These are phyloP conservation scores for Yamadazyma laniorum DNA, from an alignment of 805 yeast genomes.

Conservation along the genomic window DNA sequence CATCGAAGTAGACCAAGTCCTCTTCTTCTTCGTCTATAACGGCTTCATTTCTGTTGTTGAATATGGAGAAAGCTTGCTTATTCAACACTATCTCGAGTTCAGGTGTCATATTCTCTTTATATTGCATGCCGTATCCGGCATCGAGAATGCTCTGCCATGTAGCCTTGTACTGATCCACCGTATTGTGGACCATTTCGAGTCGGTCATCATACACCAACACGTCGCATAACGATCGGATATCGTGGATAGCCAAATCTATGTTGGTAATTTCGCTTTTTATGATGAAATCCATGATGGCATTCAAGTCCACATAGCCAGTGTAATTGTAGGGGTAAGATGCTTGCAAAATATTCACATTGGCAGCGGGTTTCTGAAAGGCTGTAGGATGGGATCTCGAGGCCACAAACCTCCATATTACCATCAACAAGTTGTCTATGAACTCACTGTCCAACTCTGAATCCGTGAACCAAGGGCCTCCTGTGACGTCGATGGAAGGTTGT, in stretches of 20 bases:
- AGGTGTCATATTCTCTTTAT: slow-evolving; percentile 4
- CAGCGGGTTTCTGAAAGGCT: slow-evolving; percentile 50
- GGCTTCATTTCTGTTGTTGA: slow-evolving; percentile 13
- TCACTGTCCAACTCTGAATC: slow-evolving; percentile 93
- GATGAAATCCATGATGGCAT: slow-evolving; percentile 74
- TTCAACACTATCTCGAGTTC: slow-evolving; percentile 2
- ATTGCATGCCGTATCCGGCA: slow-evolving; percentile 50
- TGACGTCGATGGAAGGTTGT: slow-evolving; percentile 92
- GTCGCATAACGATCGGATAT: slow-evolving; percentile 81
- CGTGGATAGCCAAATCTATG: slow-evolving; percentile 71
- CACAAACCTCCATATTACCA: slow-evolving; percentile 85
- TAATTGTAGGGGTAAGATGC: slow-evolving; percentile 56
- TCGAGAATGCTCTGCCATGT: slow-evolving; percentile 81
- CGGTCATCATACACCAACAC: slow-evolving; percentile 86
- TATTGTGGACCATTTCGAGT: slow-evolving; percentile 57
- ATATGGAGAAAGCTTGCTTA: slow-evolving; percentile 13
- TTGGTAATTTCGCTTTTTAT: slow-evolving; percentile 69
- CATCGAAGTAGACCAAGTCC: slow-evolving; percentile 16
- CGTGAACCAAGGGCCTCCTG: slow-evolving; percentile 99
- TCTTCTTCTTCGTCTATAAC: slow-evolving; percentile 18
- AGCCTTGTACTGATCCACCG: slow-evolving; percentile 67
- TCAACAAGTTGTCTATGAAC: slow-evolving; percentile 78
- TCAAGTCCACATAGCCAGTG: slow-evolving; percentile 65
- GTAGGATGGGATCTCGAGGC: slow-evolving; percentile 75
- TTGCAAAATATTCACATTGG: slow-evolving; percentile 40